phyloP scores from a whole-genome alignment of 2,329 filamentous ascomycete genomes.

The Tetracladium maxilliforme region DNA sequence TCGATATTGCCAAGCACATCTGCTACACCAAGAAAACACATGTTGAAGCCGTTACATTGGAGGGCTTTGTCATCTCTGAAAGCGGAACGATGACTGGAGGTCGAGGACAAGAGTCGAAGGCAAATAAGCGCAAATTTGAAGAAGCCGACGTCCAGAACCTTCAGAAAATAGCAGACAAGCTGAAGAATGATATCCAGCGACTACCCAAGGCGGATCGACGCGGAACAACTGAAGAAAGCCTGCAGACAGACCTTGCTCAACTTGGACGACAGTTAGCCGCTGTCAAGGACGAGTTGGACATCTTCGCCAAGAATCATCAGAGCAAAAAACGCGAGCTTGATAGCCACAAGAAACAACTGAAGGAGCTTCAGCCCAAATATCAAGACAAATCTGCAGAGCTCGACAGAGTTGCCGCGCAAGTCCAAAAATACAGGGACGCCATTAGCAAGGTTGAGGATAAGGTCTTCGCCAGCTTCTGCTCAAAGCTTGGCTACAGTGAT shows the following conservation, averaged over 20 bases:
- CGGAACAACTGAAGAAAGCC: slow-evolving; percentile 61
- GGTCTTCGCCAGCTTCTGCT: slow-evolving; percentile 76
- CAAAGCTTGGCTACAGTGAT: slow-evolving; percentile 70
- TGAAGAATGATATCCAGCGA: slow-evolving; percentile 62
- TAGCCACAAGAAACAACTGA: slow-evolving; percentile 57
- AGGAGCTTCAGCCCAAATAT: slow-evolving; percentile 65
- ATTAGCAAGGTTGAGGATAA: slow-evolving; percentile 78
- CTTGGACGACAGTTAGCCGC: slow-evolving; percentile 64
- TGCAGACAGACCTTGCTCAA: slow-evolving; percentile 66
- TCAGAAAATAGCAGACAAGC: slow-evolving; percentile 59
- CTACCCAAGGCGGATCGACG: slow-evolving; percentile 68
- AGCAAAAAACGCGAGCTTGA: slow-evolving; percentile 75
- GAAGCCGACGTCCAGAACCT: slow-evolving; percentile 80
- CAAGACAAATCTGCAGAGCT: slow-evolving; percentile 57
- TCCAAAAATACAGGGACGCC: slow-evolving; percentile 41
- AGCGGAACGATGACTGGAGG: slow-evolving; percentile 95
- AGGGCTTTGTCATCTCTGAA: slow-evolving; percentile 95
- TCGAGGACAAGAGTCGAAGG: slow-evolving; percentile 60
- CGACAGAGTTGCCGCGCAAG: slow-evolving; percentile 40
- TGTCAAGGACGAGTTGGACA: slow-evolving; percentile 60
- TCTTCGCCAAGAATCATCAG: slow-evolving; percentile 67
- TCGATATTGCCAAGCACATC: slow-evolving; percentile 76
- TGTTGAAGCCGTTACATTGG: slow-evolving; percentile 86
- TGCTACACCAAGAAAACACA: slow-evolving; percentile 65
- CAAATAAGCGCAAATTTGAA: slow-evolving; percentile 70